Evolutionary conservation across 495 filamentous ascomycete genomes (phyloP).

Genomic region (Pseudevernia furfuracea): DNA sequence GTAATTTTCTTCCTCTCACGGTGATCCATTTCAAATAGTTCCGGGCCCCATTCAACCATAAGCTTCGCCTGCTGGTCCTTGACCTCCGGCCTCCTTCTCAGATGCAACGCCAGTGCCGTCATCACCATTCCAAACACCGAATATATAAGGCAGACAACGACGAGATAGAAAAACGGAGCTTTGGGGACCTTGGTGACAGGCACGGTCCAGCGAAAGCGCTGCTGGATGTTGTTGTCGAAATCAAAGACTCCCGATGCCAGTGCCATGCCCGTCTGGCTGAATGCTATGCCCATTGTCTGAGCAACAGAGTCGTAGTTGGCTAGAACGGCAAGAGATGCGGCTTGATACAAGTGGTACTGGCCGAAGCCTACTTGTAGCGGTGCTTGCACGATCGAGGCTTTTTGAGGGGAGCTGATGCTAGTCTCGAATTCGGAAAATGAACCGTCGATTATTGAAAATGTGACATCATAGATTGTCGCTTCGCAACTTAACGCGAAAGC

Average conservation of each 20-base stretch:
- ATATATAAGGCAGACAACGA: constrained; percentile 16
- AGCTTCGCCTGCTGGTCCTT: constrained; percentile 16
- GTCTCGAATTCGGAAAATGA: constrained; percentile 11
- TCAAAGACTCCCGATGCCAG: constrained; percentile 15
- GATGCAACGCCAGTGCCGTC: constrained; percentile 9
- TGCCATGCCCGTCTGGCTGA: constrained; percentile 19
- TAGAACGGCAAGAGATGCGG: not conserved
- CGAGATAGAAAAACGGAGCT: constrained; percentile 18
- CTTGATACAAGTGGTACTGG: constrained; percentile 10
- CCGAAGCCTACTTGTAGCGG: constrained; percentile 19
- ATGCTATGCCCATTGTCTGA: constrained; percentile 8
- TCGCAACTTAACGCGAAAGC: constrained; percentile 14
- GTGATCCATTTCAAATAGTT: not conserved
- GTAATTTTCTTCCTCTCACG: not conserved
- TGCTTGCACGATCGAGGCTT: constrained; percentile 16
- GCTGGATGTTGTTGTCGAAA: constrained; percentile 13
- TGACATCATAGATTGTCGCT: constrained; percentile 18
- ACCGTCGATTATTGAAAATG: constrained; percentile 14
- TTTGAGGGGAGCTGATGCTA: constrained; percentile 1
- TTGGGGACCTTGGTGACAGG: constrained; percentile 11
- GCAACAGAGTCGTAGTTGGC: not conserved
- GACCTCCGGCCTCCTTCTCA: constrained; percentile 10
- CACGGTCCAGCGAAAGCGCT: constrained; percentile 13
- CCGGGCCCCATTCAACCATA: constrained; percentile 14
- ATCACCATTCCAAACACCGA: constrained; percentile 20